Conservation (phyloP, 257 asterid genomes). For the Osmanthus fragrans region DNA sequence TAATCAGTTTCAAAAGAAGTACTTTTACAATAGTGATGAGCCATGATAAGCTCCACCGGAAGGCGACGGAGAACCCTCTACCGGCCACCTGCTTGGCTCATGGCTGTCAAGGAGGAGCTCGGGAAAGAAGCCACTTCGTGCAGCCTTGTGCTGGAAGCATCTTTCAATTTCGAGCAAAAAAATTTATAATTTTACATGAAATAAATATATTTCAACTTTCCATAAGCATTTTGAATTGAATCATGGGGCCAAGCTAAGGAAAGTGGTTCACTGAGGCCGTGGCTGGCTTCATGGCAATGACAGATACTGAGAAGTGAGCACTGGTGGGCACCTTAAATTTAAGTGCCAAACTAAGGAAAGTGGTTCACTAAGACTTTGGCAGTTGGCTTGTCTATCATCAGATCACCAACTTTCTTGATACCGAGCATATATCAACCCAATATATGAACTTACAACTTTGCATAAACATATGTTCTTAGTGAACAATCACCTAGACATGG, state of each 20-base stretch:
- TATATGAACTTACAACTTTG: no score
- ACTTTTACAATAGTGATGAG: not conserved
- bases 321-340: not conserved
- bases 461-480: no score
- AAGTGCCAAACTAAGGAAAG: not conserved
- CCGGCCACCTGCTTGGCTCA: not conserved
- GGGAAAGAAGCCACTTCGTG: not conserved
- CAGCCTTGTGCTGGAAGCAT: not conserved
- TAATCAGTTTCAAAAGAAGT: not conserved
- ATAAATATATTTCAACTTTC: no score
- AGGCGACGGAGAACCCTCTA: not conserved
- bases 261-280: not conserved
- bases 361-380: not conserved
- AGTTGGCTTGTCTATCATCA: not conserved
- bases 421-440: not conserved
- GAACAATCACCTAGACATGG: no score
- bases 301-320: constrained; percentile 12
- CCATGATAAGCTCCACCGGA: not conserved
- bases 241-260: not conserved
- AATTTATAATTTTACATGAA: not conserved
- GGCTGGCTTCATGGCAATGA: not conserved
- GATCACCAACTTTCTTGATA: not conserved
- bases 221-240: not conserved
- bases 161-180: not conserved
- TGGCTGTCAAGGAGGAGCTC: not conserved